phyloP scores from a whole-genome alignment of 768 basidiomycete genomes.

The Sutorius australiensis region DNA sequence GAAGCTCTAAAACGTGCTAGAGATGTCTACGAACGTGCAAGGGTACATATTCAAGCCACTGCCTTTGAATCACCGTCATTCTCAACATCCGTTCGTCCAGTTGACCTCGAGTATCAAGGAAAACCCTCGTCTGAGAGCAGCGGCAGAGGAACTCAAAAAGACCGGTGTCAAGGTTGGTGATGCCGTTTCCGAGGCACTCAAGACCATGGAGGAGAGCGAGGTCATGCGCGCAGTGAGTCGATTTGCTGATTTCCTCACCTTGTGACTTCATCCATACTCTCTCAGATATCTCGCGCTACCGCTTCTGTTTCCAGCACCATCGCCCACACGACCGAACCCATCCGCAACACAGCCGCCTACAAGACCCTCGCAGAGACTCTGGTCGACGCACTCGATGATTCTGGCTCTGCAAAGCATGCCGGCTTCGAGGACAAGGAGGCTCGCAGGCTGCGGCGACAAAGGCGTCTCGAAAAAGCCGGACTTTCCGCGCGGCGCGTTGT shows the following conservation, averaged over 20 bases:
- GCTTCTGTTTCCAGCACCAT: slow-evolving; percentile 83
- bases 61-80: neutral
- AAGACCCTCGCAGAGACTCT: slow-evolving; percentile 86
- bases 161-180: slow-evolving; percentile 90
- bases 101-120: slow-evolving; percentile 92
- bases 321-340: slow-evolving; percentile 89
- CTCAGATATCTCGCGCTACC: slow-evolving; percentile 79
- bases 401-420: slow-evolving; percentile 87
- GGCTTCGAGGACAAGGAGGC: slow-evolving; percentile 96
- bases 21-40: slow-evolving; percentile 90
- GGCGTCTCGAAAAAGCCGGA: slow-evolving; percentile 82
- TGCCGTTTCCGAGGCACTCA: slow-evolving; percentile 88
- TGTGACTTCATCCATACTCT: neutral
- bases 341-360: slow-evolving; percentile 93
- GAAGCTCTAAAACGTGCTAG: slow-evolving; percentile 91
- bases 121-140: slow-evolving; percentile 87
- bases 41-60: slow-evolving; percentile 52
- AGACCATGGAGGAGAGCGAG: slow-evolving; percentile 93
- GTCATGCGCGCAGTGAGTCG: slow-evolving; percentile 77
- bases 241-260: neutral
- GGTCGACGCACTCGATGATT: slow-evolving; percentile 91
- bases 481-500: slow-evolving; percentile 49
- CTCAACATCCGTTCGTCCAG: slow-evolving; percentile 39
- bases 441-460: slow-evolving; percentile 73
- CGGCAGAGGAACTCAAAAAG: slow-evolving; percentile 88